These are phyloP conservation scores for Biscogniauxia mediterranea DNA, from an alignment of 2,329 filamentous ascomycete species.

Conservation along the genomic window DNA sequence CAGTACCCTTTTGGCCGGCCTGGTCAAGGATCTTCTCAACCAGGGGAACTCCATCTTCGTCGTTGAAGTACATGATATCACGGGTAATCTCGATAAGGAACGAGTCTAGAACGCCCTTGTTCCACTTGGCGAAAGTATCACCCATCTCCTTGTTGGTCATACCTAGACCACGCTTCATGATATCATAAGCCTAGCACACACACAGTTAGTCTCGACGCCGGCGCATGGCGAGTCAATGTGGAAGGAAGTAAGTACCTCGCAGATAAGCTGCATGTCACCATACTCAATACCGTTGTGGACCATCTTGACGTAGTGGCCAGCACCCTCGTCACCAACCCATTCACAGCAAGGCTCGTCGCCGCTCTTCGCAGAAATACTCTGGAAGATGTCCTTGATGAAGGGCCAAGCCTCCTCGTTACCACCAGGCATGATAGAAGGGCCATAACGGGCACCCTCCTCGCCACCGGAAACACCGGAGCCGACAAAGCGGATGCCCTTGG, in stretches of 20 bases:
- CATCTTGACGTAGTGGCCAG: constrained; percentile 99
- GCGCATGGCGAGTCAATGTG: neutral
- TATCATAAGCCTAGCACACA: constrained; percentile 81
- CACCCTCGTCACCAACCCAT: constrained; percentile 99
- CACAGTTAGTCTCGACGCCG: constrained; percentile 10
- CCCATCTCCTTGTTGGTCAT: constrained; percentile 91
- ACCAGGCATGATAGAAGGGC: constrained; percentile 97
- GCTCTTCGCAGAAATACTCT: constrained; percentile 95
- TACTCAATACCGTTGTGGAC: constrained; percentile 99
- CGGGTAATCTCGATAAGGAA: constrained; percentile 99
- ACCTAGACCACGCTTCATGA: constrained; percentile 97
- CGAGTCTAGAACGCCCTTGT: constrained; percentile 96
- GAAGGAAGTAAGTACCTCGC: constrained; percentile 69
- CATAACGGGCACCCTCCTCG: constrained; percentile 98
- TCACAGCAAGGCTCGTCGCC: constrained; percentile 97
- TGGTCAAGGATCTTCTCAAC: constrained; percentile 99
- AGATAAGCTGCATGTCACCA: constrained; percentile 99
- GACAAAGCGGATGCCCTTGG: constrained; percentile 93
- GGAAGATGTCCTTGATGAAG: constrained; percentile 98
- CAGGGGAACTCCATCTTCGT: constrained; percentile 85
- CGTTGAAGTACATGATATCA: constrained; percentile 98
- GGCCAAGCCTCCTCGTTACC: constrained; percentile 98
- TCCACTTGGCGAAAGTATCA: constrained; percentile 93
- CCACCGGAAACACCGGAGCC: constrained; percentile 97
- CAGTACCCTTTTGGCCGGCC: constrained; percentile 98